Evolutionary conservation across 2,329 filamentous ascomycete species (phyloP).

Genomic region (Aspergillus pseudotamarii): DNA sequence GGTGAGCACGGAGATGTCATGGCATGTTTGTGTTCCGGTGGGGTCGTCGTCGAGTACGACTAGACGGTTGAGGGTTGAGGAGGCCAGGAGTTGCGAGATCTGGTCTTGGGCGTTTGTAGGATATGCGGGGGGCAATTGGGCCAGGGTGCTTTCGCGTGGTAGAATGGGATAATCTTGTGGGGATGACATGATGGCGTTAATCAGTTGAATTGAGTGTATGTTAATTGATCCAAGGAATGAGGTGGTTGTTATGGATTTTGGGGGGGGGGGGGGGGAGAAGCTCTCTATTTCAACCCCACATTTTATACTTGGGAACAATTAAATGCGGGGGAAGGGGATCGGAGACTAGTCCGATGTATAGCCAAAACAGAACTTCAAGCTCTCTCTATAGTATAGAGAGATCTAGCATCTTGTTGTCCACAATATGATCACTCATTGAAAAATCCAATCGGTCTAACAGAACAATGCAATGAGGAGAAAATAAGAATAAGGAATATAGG

Average conservation of each 20-base stretch:
- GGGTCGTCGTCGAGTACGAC: constrained; percentile 57
- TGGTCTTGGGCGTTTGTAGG: constrained; percentile 33
- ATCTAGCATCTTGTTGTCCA: constrained; percentile 5
- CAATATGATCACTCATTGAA: neutral
- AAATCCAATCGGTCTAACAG: neutral
- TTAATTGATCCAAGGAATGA: neutral
- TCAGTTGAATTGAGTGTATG: neutral
- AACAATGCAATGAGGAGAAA: constrained; percentile 25
- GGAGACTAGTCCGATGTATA: constrained; percentile 24
- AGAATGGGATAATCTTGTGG: constrained; percentile 27
- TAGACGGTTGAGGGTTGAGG: constrained; percentile 31
- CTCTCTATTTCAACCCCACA: neutral
- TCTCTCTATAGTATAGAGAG: constrained; percentile 4
- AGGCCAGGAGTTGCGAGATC: constrained; percentile 32
- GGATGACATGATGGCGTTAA: constrained; percentile 20
- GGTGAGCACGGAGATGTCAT: constrained; percentile 58
- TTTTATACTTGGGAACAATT: neutral
- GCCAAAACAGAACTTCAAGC: neutral
- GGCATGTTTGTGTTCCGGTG: constrained; percentile 65
- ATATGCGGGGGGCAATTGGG: constrained; percentile 33
- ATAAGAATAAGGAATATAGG: neutral
- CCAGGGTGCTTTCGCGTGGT: constrained; percentile 28
- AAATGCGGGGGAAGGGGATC: constrained; percentile 19
- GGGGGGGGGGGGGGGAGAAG: neutral
- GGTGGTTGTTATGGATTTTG: neutral